Evolutionary conservation across 2,329 filamentous ascomycete genomes (phyloP), one percentile per base, ranked within the genome.

Genomic region (Phoma sp.): DNA sequence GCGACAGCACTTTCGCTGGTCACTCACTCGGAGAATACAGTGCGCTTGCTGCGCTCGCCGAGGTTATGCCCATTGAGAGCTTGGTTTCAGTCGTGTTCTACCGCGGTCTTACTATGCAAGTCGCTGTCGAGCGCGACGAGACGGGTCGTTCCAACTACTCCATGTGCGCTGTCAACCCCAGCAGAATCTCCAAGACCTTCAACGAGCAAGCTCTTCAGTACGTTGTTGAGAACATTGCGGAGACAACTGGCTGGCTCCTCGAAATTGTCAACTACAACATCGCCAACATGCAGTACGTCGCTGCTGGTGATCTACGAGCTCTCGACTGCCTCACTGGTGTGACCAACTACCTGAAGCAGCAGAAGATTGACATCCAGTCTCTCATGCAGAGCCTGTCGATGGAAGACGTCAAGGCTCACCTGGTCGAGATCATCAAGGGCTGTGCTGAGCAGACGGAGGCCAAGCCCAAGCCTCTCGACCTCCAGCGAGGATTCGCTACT

Each of bases 11-110:
- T 65, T 99, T 99, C 75, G 95, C 95, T 13, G 95, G 95, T 64
- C 95, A 99, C 82, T 99, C 96, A 0, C 87, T 99, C 21, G 95
- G 95, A 78, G 95, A 99, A 81, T 99, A 99, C 82, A 97, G 93
- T 60, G 95, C 95, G 9, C 87, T 99, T 61, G 95, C 95, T 60
- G 95, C 95, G 12, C 84, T 99, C 58, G 95, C 96, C 10, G 94
- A 99, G 72, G 95, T 99, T 74, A 96, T 99, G 91, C 95, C 96
- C n/a, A 99, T 99, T 71, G 95, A 99, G 82, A 95, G 90, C 67
- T 83, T 99, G 76, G 95, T 99, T 2, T 98, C 95, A 0, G 95
- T 99, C 41, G 96, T 99, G 51, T 99, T 99, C 85, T 99, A 99
- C 82, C 92, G 95, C 77, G 95, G 95, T 72, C 82, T 99, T 71